A percentile compares a stretch with the other conserved stretches of the same genome.
Conservation (phyloP, 345 rosid genomes). For the Citrus trifoliata region DNA sequence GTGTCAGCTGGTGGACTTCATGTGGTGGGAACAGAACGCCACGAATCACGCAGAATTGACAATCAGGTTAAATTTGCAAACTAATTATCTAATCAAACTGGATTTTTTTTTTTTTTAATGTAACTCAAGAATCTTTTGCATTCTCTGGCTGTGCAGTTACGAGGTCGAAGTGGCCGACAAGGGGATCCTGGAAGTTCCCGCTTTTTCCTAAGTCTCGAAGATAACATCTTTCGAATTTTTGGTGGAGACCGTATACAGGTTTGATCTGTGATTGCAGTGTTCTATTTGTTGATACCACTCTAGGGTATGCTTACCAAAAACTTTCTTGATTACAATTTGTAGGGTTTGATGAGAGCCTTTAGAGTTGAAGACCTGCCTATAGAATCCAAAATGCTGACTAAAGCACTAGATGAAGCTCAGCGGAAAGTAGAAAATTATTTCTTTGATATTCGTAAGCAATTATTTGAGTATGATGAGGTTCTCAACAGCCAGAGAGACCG, state of each 20-base stretch:
- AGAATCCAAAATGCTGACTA: slow-evolving; percentile 92
- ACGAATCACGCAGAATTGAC: slow-evolving; percentile 90
- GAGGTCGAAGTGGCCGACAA: slow-evolving; percentile 94
- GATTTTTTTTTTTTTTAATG: not conserved
- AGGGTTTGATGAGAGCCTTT: slow-evolving; percentile 98
- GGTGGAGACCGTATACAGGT: slow-evolving; percentile 98
- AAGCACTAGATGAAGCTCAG: slow-evolving; percentile 95
- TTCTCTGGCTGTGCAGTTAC: slow-evolving; percentile 49
- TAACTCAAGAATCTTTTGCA: not conserved
- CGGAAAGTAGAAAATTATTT: slow-evolving; percentile 96
- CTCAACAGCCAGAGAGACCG: slow-evolving; percentile 98
- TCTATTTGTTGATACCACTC: slow-evolving; percentile 6
- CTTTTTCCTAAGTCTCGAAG: slow-evolving; percentile 97
- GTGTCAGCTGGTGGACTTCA: slow-evolving; percentile 95
- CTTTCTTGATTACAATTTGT: slow-evolving; percentile 22
- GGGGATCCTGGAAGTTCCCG: slow-evolving; percentile 99
- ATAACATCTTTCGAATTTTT: slow-evolving; percentile 87
- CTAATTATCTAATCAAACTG: not conserved
- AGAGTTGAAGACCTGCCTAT: slow-evolving; percentile 96
- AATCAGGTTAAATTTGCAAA: slow-evolving; percentile 61
- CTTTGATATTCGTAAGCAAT: slow-evolving; percentile 87
- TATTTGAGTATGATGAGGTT: slow-evolving; percentile 94
- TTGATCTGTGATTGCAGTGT: slow-evolving; percentile 18
- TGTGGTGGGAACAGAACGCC: slow-evolving; percentile 92
- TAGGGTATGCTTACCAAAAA: slow-evolving; percentile 7